Base-by-base conservation (phyloP, 805 yeast genomes). In the Yamadazyma insecticola region DNA sequence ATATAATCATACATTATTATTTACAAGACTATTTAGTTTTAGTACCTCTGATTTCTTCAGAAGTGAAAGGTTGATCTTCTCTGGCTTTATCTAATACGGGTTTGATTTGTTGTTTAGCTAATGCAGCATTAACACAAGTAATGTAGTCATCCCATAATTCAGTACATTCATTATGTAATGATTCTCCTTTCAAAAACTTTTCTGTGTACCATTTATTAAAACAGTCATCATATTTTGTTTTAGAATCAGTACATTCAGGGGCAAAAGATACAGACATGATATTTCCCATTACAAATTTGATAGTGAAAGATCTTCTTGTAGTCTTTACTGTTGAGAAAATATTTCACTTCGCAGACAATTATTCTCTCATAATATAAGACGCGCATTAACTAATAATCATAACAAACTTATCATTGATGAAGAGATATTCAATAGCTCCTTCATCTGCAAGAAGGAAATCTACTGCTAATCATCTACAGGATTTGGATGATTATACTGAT, bases 141-240 rank as follows among this genome's bases (percentile, higher is more conserved):
- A 84, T 85, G 57, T 92, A 92, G 32, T 76, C 80, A 36, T 75
- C 74, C 96, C 97, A 92, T 19, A 85, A 72, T 18, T 81, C 90
- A 32, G 85, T 81, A 59, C 98, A 92, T 58, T 90, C 97, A 53
- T 90, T 90, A 46, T 81, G 72, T 34, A 76, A 59, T 44, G 74
- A 56, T 45, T 62, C 55, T 2, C 70, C 71, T 40, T 66, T 57
- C 35, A 83, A 60, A 44, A 83, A 83, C 56, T 82, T 83, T 46
- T 92, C 97, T 4, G 92, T 79, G 55, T 92, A 92, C 98, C 98
- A 57, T 43, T 74, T 73, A 59, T 88, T 89, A 64, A 92, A 92
- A 57, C 98, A 92, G 49, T 79, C 82, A 53, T 92, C 97, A 51
- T 92, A 92, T 48, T 78, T 75, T 46, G 77, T 76, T 59, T 92